phyloP scores from a whole-genome alignment of 805 yeast species.

The Saturnispora besseyi region DNA sequence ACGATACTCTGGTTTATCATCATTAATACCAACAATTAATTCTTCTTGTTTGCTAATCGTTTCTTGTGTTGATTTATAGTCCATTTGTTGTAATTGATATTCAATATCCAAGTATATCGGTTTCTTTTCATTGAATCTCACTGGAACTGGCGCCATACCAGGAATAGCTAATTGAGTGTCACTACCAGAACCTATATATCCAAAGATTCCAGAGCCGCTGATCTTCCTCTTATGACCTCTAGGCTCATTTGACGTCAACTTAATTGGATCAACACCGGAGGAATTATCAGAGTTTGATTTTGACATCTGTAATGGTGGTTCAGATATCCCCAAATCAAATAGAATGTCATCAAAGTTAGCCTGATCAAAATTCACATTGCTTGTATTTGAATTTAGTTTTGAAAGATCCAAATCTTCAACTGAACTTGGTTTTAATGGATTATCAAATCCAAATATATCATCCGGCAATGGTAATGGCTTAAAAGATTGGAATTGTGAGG shows the following conservation, averaged over 20 bases:
- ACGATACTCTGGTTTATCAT: constrained; percentile 5
- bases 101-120: constrained; percentile 17
- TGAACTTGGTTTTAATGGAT: constrained; percentile 10
- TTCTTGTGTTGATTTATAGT: constrained; percentile 7
- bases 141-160: constrained; percentile 29
- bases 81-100: constrained; percentile 26
- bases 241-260: not conserved
- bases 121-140: constrained; percentile 20
- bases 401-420: not conserved
- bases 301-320: constrained; percentile 22
- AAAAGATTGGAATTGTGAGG: constrained; percentile 14
- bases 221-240: constrained; percentile 47
- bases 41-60: constrained; percentile 2
- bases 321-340: constrained; percentile 26
- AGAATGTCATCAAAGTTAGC: constrained; percentile 24
- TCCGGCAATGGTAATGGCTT: constrained; percentile 41
- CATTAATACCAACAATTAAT: not conserved
- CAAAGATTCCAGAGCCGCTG: constrained; percentile 79
- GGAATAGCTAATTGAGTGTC: constrained; percentile 50
- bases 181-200: constrained; percentile 50
- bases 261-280: not conserved
- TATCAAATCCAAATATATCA: constrained; percentile 40
- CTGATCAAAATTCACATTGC: constrained; percentile 7
- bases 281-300: constrained; percentile 5
- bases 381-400: constrained; percentile 1